Evolutionary conservation across 148 eudicot species (phyloP), one percentile per base, ranked within the genome.

Genomic region (Nepenthes mirabilis): DNA sequence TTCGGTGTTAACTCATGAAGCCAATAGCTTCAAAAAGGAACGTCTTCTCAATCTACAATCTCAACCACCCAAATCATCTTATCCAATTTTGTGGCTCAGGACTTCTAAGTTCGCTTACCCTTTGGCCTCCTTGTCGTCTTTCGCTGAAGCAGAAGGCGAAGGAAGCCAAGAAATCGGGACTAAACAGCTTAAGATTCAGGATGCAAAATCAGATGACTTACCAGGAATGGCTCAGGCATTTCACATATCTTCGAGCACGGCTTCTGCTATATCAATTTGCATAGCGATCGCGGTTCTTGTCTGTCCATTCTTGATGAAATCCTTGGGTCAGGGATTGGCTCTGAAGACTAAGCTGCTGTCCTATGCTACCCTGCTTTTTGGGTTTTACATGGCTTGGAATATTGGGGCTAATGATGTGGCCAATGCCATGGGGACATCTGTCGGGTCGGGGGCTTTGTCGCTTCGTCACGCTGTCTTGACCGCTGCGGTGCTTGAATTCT

Each of bases 351-450:
- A 68, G 68, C 48, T 82, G 14, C 61, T 91, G 43, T 83, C 98
- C 1, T 91, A 91, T 68, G 77, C 64, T 0, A 91, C 96, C 11
- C 65, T 91, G 12, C 65, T 88, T 55, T 77, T 81, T 23, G 98
- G 98, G 55, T 88, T 91, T 50, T 91, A 78, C 72, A 91, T 91
- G 96, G 98, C 98, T 43, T 91, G 96, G 96, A 91, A 91, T 14
- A 91, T 91, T 43, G 96, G 98, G 33, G 98, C 96, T 1, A 91
- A 91, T 64, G 98, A 88, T 63, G 98, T 91, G 55, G 98, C 98
- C 1, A 91, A 91, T 69, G 98, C 96, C 52, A 88, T 91, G 96
- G 97, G 97, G 57, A 91, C 97, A 2, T 88, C 96, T 9, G 98
- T 91, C 6, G 98, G 98, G 8, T 91, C 96, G 0, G 98, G 98